Base-by-base conservation (phyloP, 179 eudicot species). In the Pouteria campechiana region DNA sequence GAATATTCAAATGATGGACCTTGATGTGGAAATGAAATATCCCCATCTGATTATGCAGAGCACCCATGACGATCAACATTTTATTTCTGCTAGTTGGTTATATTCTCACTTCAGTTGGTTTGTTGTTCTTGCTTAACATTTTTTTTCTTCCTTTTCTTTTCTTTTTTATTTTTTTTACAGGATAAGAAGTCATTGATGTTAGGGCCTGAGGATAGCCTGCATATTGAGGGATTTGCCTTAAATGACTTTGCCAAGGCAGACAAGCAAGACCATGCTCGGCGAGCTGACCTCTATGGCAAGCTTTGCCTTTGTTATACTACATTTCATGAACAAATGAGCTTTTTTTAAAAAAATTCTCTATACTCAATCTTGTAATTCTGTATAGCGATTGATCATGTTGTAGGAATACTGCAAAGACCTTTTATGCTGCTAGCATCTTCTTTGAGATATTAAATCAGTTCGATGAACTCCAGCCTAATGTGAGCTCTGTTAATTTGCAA, bases 211-310 rank as follows among this genome's bases (percentile, higher is more conserved):
- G 96, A 90, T 43, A 64, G 73, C 32, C 67, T 90, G 47, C 87
- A 86, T 55, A 29, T 90, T 34, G 98, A 90, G 67, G 98, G 96
- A 38, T 90, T 90, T 70, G 94, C 98, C 17, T 64, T 69, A 60
- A 86, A 71, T 55, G 96, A 86, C 35, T 90, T 86, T 55, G 70
- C 79, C 1, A 90, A 81, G 68, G 96, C 98, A 53, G 96, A 90
- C 68, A 90, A 90, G 72, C 95, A 90, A 74, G 94, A 90, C 63
- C 67, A 95, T 41, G 96, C 94, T 30, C 95, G 96, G 20, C 75
- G 82, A 58, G 76, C 90, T 45, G 90, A 86, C 68, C 44, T 86
- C 95, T 90, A 79, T 31, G 81, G 24, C 24, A 46, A 43, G 23
- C 53, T 57, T 16, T 22, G 29, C 49, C 25, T 9, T 12, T 22